phyloP scores from a whole-genome alignment of 2,329 filamentous ascomycete species.

The Thelonectria rubi region DNA sequence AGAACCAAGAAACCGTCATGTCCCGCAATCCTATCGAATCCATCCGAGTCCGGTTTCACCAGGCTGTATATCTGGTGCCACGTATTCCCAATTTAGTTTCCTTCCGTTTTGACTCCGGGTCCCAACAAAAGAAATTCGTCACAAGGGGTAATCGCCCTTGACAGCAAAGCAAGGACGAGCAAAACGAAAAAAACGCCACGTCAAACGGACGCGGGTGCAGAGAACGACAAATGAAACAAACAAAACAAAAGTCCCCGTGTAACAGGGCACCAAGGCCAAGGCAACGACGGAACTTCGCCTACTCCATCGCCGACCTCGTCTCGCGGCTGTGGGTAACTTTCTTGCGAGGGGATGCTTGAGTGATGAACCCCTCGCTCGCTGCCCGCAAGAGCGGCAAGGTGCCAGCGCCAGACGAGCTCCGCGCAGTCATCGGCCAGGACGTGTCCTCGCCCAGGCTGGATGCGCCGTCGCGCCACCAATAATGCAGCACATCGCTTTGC shows the following conservation, averaged over 20 bases:
- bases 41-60: slow-evolving; percentile 23
- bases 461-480: slow-evolving; percentile 49
- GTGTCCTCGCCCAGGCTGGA: slow-evolving; percentile 28
- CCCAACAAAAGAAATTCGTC: slow-evolving; percentile 8
- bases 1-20: slow-evolving; percentile 3
- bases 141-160: not conserved
- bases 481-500: slow-evolving; percentile 51
- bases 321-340: slow-evolving; percentile 21
- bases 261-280: not conserved
- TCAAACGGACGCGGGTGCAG: not conserved
- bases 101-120: slow-evolving; percentile 11
- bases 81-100: slow-evolving; percentile 17
- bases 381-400: slow-evolving; percentile 42
- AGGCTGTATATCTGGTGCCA: slow-evolving; percentile 21
- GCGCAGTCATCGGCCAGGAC: slow-evolving; percentile 31
- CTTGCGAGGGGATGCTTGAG: slow-evolving; percentile 15
- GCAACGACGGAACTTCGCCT: not conserved
- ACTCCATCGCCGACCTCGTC: slow-evolving; percentile 24
- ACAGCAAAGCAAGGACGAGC: not conserved
- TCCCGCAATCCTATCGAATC: slow-evolving; percentile 4
- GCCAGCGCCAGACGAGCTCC: slow-evolving; percentile 39
- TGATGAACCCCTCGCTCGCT: slow-evolving; percentile 39
- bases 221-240: slow-evolving; percentile 4
- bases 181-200: not conserved
- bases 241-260: not conserved